A percentile compares a stretch with the other conserved stretches of the same genome.
Evolutionary conservation across 352 stramenopile species (phyloP).

Genomic region (Phytophthora macrochlamydospora): DNA sequence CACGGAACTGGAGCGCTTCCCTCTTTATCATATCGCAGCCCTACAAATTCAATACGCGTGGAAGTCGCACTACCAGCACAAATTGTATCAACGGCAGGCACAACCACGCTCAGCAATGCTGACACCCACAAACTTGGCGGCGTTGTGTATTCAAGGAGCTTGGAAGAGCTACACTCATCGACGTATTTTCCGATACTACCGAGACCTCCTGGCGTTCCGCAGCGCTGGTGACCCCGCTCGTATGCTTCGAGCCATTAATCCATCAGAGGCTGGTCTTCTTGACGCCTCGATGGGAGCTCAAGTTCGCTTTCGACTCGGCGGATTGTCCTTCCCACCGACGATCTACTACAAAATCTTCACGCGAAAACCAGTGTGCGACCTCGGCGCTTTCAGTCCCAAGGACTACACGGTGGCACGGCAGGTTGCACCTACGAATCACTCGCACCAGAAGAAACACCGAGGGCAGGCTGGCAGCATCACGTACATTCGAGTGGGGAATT

Average conservation of each 20-base stretch:
- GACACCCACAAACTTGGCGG: conserved; percentile 46
- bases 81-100: conserved; percentile 25
- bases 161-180: conserved; percentile 83
- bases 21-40: conserved; percentile 87
- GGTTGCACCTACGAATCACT: conserved; percentile 31
- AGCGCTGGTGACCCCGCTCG: conserved; percentile 74
- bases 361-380: conserved; percentile 81
- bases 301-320: conserved; percentile 89
- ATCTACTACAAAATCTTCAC: conserved; percentile 96
- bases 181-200: conserved; percentile 82
- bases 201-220: conserved; percentile 81
- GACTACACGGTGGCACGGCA: conserved; percentile 79
- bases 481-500: conserved; percentile 76
- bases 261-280: conserved; percentile 71
- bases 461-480: conserved; percentile 21
- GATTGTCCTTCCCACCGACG: conserved; percentile 86
- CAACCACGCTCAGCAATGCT: conserved; percentile 11
- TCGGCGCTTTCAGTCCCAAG: conserved; percentile 91
- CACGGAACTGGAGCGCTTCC: conserved; percentile 55
- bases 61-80: conserved; percentile 60
- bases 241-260: conserved; percentile 88
- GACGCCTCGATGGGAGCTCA: conserved; percentile 82
- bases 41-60: conserved; percentile 83
- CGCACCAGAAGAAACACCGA: conserved; percentile 17
- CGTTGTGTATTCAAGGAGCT: conserved; percentile 54